Evolutionary conservation across 2,329 filamentous ascomycete genomes (phyloP).

Genomic region (Magnaporthiopsis incrustans): DNA sequence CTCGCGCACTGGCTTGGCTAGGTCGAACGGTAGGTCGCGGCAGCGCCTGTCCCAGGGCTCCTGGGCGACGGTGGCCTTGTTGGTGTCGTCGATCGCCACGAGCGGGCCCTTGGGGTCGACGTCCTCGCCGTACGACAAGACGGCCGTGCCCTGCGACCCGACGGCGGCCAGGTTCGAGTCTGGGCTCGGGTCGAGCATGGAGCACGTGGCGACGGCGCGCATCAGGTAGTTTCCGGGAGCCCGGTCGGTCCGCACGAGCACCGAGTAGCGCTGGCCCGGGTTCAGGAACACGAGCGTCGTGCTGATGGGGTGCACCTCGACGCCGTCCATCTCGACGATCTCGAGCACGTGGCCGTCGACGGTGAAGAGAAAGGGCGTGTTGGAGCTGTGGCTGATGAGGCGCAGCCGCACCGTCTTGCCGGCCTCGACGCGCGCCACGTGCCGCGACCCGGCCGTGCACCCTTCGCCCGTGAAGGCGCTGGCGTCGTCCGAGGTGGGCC

Average conservation of each 20-base stretch:
- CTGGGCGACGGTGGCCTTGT: slow-evolving; percentile 10
- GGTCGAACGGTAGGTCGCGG: slow-evolving; percentile 26
- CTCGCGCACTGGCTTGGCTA: slow-evolving; percentile 22
- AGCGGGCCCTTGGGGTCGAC: slow-evolving; percentile 15
- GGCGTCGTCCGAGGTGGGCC: background rate
- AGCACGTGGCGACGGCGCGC: slow-evolving; percentile 6
- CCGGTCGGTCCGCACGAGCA: slow-evolving; percentile 54
- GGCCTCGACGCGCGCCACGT: slow-evolving; percentile 22
- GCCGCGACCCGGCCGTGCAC: slow-evolving; percentile 24
- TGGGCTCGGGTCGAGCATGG: slow-evolving; percentile 5
- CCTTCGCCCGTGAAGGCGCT: slow-evolving; percentile 17
- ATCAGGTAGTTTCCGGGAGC: slow-evolving; percentile 23
- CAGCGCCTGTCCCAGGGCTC: slow-evolving; percentile 24
- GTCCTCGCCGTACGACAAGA: slow-evolving; percentile 22
- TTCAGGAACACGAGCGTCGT: slow-evolving; percentile 56
- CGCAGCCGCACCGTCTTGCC: slow-evolving; percentile 24
- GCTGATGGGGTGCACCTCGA: slow-evolving; percentile 32
- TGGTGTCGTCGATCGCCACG: slow-evolving; percentile 13
- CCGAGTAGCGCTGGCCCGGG: slow-evolving; percentile 64
- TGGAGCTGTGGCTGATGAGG: slow-evolving; percentile 31
- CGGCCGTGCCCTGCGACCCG: slow-evolving; percentile 20
- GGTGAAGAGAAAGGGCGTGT: slow-evolving; percentile 29
- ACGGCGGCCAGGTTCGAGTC: slow-evolving; percentile 15
- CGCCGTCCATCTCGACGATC: slow-evolving; percentile 32
- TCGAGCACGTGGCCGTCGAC: slow-evolving; percentile 29